Percentiles rank a stretch among this genome's conserved stretches.
phyloP scores from a whole-genome alignment of 179 eudicot species.

The Actinidia arguta region DNA sequence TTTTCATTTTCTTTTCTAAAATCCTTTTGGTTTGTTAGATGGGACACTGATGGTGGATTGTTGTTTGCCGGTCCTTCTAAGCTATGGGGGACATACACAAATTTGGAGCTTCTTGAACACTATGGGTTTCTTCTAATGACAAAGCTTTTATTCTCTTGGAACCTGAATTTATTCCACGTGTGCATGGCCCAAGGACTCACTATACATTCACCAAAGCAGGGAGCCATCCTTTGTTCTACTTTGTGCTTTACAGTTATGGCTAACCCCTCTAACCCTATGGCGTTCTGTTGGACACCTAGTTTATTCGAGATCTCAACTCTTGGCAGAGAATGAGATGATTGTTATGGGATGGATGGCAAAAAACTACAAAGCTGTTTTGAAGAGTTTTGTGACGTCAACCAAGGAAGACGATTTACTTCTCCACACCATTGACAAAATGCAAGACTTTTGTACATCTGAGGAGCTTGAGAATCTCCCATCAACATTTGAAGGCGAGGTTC shows the following conservation, averaged over 20 bases:
- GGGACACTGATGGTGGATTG: not conserved
- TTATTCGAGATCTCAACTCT: constrained; percentile 67
- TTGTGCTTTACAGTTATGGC: constrained; percentile 74
- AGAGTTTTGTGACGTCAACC: constrained; percentile 52
- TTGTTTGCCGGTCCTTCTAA: constrained; percentile 73
- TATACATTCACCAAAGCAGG: constrained; percentile 73
- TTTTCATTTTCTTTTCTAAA: not conserved
- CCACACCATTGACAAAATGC: constrained; percentile 45
- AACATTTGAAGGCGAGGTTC: constrained; percentile 44
- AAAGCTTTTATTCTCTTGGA: constrained; percentile 70
- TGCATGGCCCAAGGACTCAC: constrained; percentile 77
- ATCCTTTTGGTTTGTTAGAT: not conserved
- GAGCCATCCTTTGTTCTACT: constrained; percentile 80
- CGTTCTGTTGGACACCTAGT: constrained; percentile 59
- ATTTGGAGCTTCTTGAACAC: constrained; percentile 98
- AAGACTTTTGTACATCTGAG: constrained; percentile 26
- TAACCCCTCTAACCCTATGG: constrained; percentile 69
- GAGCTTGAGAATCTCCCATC: constrained; percentile 31
- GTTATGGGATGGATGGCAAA: constrained; percentile 66
- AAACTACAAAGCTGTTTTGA: constrained; percentile 47
- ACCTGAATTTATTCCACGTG: constrained; percentile 57
- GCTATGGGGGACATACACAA: constrained; percentile 97
- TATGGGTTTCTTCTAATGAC: constrained; percentile 90
- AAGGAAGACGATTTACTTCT: constrained; percentile 62
- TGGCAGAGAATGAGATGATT: constrained; percentile 61